These are phyloP conservation scores for Acer yangbiense DNA, from an alignment of 345 rosid genomes.

Conservation along the genomic window DNA sequence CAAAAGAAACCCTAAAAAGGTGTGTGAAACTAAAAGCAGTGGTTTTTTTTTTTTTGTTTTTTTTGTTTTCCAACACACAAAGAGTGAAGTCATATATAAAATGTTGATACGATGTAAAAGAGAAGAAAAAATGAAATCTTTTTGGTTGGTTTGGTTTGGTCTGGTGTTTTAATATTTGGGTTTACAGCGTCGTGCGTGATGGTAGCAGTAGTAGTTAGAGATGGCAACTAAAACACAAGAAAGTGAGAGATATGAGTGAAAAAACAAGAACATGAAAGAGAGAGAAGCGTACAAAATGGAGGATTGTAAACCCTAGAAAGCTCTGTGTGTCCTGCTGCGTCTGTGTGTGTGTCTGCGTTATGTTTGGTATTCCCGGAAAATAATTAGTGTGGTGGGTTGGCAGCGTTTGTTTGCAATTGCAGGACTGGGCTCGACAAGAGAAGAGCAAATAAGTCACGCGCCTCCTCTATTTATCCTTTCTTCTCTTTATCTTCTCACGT, in stretches of 20 bases:
- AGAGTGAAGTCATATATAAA: background rate
- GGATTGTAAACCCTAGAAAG: slow-evolving; percentile 6
- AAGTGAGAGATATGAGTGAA: background rate
- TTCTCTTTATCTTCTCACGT: background rate
- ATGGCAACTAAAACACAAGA: background rate
- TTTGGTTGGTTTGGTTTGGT: background rate
- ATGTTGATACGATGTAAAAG: background rate
- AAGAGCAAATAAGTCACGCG: background rate
- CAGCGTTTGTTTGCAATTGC: slow-evolving; percentile 10
- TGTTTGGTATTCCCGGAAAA: background rate
- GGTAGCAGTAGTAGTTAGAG: background rate
- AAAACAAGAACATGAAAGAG: background rate
- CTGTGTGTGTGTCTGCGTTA: background rate
- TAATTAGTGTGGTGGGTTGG: background rate
- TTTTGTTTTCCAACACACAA: background rate
- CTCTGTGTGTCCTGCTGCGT: background rate
- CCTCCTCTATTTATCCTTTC: background rate
- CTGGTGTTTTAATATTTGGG: background rate
- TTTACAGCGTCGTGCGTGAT: background rate
- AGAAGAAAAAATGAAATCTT: background rate
- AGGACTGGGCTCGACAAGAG: background rate
- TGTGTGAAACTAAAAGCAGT: background rate
- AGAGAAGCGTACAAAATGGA: background rate
- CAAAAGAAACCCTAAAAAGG: background rate
- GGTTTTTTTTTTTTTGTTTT: background rate